Percentiles rank a stretch among this genome's conserved stretches.
Conservation (phyloP, 371 early-diverging fungal species). For the Choanephora cucurbitarum region DNA sequence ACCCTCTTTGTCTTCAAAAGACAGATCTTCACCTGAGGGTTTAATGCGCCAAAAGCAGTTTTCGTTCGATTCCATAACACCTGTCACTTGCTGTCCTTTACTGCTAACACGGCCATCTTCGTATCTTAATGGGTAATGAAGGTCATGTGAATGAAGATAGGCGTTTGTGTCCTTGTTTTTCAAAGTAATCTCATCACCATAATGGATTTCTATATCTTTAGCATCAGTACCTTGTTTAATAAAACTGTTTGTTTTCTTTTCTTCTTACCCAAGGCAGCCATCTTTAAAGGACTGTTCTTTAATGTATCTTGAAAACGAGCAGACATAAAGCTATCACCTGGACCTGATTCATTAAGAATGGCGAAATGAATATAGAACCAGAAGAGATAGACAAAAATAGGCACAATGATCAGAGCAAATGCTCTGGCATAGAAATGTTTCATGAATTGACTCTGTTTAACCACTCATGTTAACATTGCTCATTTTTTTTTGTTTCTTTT, state of each 20-base stretch:
- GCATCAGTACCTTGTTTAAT: not conserved
- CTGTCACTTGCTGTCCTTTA: slow-evolving; percentile 94
- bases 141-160: slow-evolving; percentile 84
- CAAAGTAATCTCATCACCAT: slow-evolving; percentile 79
- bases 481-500: not conserved
- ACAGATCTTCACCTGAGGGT: slow-evolving; percentile 50
- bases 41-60: slow-evolving; percentile 87
- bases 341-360: slow-evolving; percentile 76
- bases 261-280: slow-evolving; percentile 47
- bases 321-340: slow-evolving; percentile 95
- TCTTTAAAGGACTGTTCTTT: slow-evolving; percentile 73
- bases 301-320: slow-evolving; percentile 89
- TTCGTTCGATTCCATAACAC: slow-evolving; percentile 64
- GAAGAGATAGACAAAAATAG: slow-evolving; percentile 72
- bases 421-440: slow-evolving; percentile 69
- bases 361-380: slow-evolving; percentile 86
- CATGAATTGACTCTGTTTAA: slow-evolving; percentile 60
- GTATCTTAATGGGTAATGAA: slow-evolving; percentile 88
- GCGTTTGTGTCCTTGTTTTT: slow-evolving; percentile 74
- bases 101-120: slow-evolving; percentile 91
- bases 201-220: slow-evolving; percentile 65
- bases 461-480: not conserved
- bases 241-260: not conserved
- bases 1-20: slow-evolving; percentile 15
- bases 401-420: slow-evolving; percentile 76